Base-by-base conservation (phyloP, 78 protist genomes). In the Dictyostelium intermedium region DNA sequence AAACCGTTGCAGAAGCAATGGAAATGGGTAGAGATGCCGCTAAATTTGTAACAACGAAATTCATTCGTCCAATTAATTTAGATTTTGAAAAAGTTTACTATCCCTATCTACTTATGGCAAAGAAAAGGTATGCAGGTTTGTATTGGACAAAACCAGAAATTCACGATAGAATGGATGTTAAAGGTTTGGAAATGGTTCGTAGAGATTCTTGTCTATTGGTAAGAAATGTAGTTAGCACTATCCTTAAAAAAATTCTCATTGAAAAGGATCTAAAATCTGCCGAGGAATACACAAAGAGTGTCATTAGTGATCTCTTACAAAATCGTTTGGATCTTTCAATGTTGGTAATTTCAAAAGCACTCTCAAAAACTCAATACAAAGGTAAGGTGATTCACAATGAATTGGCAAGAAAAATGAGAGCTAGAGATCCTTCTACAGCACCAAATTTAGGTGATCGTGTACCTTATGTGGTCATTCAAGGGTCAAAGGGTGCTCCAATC, bases 101-200 rank as follows among this genome's bases (percentile, higher is more conserved):
- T 85, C 99, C 99, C 23, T 99, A 98, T 86, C 95, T 99, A 60
- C 96, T 99, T 25, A 98, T 99, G 95, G 93, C 77, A 82, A 99
- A 99, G 97, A 99, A 99, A 97, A 95, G 99, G 1, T 99, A 99
- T 87, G 99, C 99, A 10, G 99, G 99, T 25, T 87, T 99, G 23
- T 96, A 93, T 76, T 99, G 99, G 99, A 98, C 99, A 30, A 91
- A 94, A 77, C 72, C 99, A 35, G 96, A 95, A 56, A 92, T 85
- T 14, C 92, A 43, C 79, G 99, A 98, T 92, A 98, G 99, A 96
- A 96, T 99, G 96, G 99, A 99, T 96, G 82, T 97, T 85, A 99
- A 99, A 86, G 99, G 99, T 73, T 92, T 98, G 81, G 99, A 97
- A 30, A 95, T 91, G 16, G 99, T 99, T 74, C 97, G 99, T 8